Base-by-base conservation (phyloP, 116 monocot genomes). In the Dioscorea cayenensis region DNA sequence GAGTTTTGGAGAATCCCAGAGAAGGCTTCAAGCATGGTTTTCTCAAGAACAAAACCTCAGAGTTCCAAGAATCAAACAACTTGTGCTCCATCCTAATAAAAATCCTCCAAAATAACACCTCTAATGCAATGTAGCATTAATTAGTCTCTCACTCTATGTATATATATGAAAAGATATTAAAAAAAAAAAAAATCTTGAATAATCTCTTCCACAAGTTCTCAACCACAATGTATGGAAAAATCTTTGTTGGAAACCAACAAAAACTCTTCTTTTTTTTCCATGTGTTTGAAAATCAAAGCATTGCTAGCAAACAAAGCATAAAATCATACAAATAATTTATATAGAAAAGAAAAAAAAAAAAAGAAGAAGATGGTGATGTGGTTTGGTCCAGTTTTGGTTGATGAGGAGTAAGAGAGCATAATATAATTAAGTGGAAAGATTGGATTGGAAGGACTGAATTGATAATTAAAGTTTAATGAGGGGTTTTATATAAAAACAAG, bases 11-110 rank as follows among this genome's bases (percentile, higher is more conserved):
- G 55, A 55, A 23, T 22, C 51, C 50, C 9, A 61, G 18, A 23
- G 63, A 67, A 6, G 63, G 55, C 19, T 28, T 48, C 2, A 18
- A 65, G 36, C 20, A 49, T 7, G 28, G 28, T n/a, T 32, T 73
- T 38, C 72, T 55, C 27, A 69, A 63, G 72, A 72, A 62, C 22
- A 14, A 36, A 29, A 58, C 27, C 20, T 76, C 71, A 21, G 67
- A 36, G 22, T 50, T 71, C 66, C 43, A 7, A 43, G 48, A 48
- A 63, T 68, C 66, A 18, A 81, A 20, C 68, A 60, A 64, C 7
- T 18, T 64, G 52, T 74, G 74, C 74, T 79, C 74, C 79, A 79
- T 79, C 69, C 68, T 19, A 27, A n/a, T 12, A 21, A 20, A 32
- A 27, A 71, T 59, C 38, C 51, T 69, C 51, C 69, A 51, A 69